These are phyloP conservation scores for Sporothrix globosa DNA, from an alignment of 2,329 filamentous ascomycete species.

Conservation along the genomic window DNA sequence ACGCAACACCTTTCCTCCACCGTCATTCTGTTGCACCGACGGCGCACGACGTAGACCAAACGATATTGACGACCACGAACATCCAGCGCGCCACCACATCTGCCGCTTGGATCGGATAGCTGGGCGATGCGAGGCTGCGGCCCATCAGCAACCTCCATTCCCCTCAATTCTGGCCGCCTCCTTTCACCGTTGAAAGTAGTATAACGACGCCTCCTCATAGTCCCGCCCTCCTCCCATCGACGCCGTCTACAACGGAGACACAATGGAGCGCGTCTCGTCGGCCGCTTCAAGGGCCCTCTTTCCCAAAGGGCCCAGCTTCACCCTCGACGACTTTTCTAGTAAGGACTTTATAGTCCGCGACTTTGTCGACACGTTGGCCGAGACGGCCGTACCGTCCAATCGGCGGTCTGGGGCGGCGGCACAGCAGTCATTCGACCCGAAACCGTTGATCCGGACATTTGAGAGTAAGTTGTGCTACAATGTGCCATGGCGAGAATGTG, in stretches of 20 bases:
- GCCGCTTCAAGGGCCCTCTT: conserved; percentile 67
- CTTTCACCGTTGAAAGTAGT: neutral
- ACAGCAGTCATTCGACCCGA: conserved; percentile 80
- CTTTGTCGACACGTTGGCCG: conserved; percentile 91
- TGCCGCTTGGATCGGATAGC: conserved; percentile 8
- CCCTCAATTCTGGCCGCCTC: conserved; percentile 2
- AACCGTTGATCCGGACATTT: conserved; percentile 93
- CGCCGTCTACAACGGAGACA: neutral
- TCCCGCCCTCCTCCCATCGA: neutral
- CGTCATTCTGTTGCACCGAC: neutral
- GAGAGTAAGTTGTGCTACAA: conserved; percentile 60
- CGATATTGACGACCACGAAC: neutral
- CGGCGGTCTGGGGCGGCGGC: conserved; percentile 72
- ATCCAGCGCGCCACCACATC: neutral
- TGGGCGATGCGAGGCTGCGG: conserved; percentile 29
- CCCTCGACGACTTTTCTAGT: conserved; percentile 82
- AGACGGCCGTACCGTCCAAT: conserved; percentile 76
- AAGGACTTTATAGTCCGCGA: conserved; percentile 98
- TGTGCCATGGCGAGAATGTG: neutral
- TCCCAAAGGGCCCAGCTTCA: conserved; percentile 79
- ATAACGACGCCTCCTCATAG: neutral
- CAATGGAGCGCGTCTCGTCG: conserved; percentile 50
- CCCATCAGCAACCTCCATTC: conserved; percentile 14
- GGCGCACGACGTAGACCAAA: neutral
- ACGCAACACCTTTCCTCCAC: neutral